Conservation (phyloP, 2,329 filamentous ascomycete species). For the Cladosporium sphaerospermum region DNA sequence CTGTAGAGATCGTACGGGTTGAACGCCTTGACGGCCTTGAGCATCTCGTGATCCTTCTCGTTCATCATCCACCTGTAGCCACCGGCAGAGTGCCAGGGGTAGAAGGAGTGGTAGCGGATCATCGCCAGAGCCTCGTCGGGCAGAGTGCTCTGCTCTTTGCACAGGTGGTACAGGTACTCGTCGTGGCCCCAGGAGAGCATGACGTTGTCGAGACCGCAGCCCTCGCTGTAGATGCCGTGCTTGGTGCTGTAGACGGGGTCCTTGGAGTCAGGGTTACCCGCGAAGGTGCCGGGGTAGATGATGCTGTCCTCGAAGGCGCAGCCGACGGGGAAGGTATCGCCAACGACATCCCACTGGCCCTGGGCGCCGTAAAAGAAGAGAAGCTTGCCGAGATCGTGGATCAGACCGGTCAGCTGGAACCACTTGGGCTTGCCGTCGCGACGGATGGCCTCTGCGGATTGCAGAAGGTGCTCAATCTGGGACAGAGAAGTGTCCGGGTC, state of each 20-base stretch:
- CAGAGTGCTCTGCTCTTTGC: conserved; percentile 73
- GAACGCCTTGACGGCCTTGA: conserved; percentile 76
- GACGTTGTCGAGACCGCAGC: conserved; percentile 78
- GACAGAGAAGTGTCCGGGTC: conserved; percentile 83
- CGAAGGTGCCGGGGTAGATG: conserved; percentile 75
- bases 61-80: conserved; percentile 81
- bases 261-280: conserved; percentile 64
- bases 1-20: conserved; percentile 90
- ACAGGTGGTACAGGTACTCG: conserved; percentile 80
- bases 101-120: conserved; percentile 91
- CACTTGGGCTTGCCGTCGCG: conserved; percentile 75
- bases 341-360: conserved; percentile 91
- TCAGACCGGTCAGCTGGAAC: conserved; percentile 73
- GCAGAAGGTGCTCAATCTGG: conserved; percentile 84
- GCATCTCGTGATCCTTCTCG: conserved; percentile 71
- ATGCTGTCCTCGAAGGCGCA: conserved; percentile 63
- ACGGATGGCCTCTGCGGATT: conserved; percentile 83
- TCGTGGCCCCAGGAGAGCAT: conserved; percentile 90
- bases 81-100: conserved; percentile 79
- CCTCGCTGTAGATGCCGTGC: conserved; percentile 71
- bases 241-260: conserved; percentile 69
- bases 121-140: conserved; percentile 81
- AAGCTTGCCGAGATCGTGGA: conserved; percentile 75
- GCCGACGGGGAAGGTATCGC: conserved; percentile 75
- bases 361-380: conserved; percentile 75